Conservation (phyloP, 2,329 filamentous ascomycete genomes). For the Diplodia intermedia region DNA sequence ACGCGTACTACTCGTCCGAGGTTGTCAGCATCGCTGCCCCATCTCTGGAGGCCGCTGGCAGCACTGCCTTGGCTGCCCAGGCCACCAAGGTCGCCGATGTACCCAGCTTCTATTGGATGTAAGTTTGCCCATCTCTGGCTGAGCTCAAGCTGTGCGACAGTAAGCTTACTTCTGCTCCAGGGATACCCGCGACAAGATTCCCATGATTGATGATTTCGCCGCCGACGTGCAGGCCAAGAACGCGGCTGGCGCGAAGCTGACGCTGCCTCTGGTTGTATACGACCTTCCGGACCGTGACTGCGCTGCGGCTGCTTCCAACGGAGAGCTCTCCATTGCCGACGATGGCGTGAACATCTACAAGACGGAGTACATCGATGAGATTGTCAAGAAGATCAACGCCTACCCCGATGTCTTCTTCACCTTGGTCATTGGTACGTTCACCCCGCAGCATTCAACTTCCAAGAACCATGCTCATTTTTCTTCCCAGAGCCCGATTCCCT, state of each 20-base stretch:
- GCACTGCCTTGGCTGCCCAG: conserved; percentile 58
- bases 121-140: conserved; percentile 25
- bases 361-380: conserved; percentile 60
- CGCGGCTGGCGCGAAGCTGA: conserved; percentile 56
- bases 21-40: conserved; percentile 66
- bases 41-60: conserved; percentile 56
- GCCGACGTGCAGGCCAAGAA: conserved; percentile 57
- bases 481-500: conserved; percentile 63
- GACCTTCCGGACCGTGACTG: conserved; percentile 70
- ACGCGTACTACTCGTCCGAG: conserved; percentile 62
- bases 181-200: conserved; percentile 59
- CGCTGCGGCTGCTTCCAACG: conserved; percentile 68
- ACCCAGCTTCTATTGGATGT: conserved; percentile 62
- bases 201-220: conserved; percentile 56
- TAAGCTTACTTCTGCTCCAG: conserved; percentile 37
- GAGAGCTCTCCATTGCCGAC: conserved; percentile 64
- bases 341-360: conserved; percentile 60
- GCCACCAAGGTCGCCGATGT: conserved; percentile 58
- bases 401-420: conserved; percentile 62
- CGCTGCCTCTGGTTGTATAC: conserved; percentile 66
- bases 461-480: background rate
- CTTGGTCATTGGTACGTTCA: conserved; percentile 55
- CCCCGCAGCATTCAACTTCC: background rate
- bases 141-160: conserved; percentile 11
- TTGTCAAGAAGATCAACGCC: conserved; percentile 59